Evolutionary conservation across 1,139 yeast genomes (phyloP), one percentile per base, ranked within the genome.

Genomic region (Pichia cactophila): DNA sequence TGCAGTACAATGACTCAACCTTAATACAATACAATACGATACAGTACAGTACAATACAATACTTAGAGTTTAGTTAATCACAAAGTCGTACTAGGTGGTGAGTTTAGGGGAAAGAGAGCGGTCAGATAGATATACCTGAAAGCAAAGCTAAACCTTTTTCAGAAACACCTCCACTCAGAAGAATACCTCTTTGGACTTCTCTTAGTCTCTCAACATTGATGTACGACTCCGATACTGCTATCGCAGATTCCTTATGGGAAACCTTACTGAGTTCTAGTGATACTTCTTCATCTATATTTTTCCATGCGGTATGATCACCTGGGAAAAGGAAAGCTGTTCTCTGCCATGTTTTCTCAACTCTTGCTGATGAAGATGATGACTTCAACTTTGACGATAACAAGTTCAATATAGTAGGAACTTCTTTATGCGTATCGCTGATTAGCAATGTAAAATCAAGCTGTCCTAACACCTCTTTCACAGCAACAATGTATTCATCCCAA

Each of bases 271-370:
- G 71, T 50, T 77, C 77, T 50, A 83, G 69, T 0, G 87, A 80
- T 69, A 75, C 70, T 43, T 69, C 69, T 20, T 68, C 62, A 58
- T 79, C 78, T 41, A 90, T 64, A 26, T 77, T 70, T 43, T 70
- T 71, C 97, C 97, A 90, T 8, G 86, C 74, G 20, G 70, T 69
- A 55, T 72, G 72, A 58, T 83, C 86, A 40, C 77, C 75, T 0
- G 97, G 97, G 69, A 86, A 84, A 58, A 84, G 68, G 53, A 83
- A 68, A 0, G 94, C 90, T 17, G 80, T 74, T 58, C 82, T 75
- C 58, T 83, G 85, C 88, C 94, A 84, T 5, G 77, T 71, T 35
- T 59, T 58, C 6, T 45, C 37, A 9, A 20, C 20, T 20, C 39
- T 26, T 14, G 46, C 48, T 33, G 75, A 23, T 23, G 46, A 48